phyloP scores from a whole-genome alignment of 2,329 filamentous ascomycete species.

The Allantophomopsis lycopodina region DNA sequence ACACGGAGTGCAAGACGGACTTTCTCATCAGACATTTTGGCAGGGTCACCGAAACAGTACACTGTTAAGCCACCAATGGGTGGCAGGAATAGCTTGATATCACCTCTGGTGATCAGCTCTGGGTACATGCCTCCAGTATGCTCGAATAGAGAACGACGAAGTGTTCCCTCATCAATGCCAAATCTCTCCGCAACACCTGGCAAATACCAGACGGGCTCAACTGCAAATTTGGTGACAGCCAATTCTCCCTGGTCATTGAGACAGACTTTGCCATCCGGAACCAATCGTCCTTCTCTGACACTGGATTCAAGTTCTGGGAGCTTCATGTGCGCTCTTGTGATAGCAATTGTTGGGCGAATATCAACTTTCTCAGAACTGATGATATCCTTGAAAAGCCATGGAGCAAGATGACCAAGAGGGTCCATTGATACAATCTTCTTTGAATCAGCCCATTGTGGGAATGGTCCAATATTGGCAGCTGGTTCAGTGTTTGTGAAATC shows the following conservation, averaged over 20 bases:
- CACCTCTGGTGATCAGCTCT: constrained; percentile 84
- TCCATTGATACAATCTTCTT: constrained; percentile 96
- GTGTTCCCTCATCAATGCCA: constrained; percentile 79
- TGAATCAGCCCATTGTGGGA: constrained; percentile 51
- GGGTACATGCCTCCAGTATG: constrained; percentile 94
- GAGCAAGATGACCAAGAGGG: constrained; percentile 58
- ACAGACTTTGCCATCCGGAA: constrained; percentile 70
- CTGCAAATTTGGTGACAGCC: constrained; percentile 90
- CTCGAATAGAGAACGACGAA: constrained; percentile 82
- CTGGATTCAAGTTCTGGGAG: constrained; percentile 89
- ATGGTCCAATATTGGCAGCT: constrained; percentile 64
- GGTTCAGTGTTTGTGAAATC: constrained; percentile 75
- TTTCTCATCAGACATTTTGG: constrained; percentile 82
- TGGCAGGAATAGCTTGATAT: constrained; percentile 91
- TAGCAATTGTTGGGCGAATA: constrained; percentile 21
- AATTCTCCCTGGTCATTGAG: constrained; percentile 77
- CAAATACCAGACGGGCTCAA: constrained; percentile 86
- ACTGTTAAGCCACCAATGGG: constrained; percentile 89
- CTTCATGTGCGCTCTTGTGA: constrained; percentile 21
- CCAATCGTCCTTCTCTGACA: constrained; percentile 63
- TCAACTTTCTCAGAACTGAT: constrained; percentile 57
- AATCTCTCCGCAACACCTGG: constrained; percentile 86
- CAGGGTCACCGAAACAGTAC: constrained; percentile 91
- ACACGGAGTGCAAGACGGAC: constrained; percentile 72
- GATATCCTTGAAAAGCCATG: constrained; percentile 38